Percentiles rank a stretch among this genome's conserved stretches.
phyloP scores from a whole-genome alignment of 495 filamentous ascomycete genomes.

The Copromyces sp. region DNA sequence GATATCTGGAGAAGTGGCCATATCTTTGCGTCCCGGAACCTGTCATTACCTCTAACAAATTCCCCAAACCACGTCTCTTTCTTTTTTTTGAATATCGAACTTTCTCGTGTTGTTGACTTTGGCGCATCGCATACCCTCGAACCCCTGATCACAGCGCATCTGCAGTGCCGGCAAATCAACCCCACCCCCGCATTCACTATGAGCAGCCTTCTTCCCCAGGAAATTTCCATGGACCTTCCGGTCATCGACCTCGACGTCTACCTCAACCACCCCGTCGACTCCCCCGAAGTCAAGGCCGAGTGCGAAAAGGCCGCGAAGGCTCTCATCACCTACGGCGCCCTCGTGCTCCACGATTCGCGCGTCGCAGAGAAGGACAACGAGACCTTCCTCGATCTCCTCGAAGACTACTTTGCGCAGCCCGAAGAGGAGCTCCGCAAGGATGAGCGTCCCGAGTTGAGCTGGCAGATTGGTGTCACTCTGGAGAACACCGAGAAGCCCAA shows the following conservation, averaged over 20 bases:
- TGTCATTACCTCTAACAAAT: background rate
- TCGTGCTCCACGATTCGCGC: constrained; percentile 42
- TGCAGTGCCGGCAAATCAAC: background rate
- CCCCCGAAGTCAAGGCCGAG: constrained; percentile 31
- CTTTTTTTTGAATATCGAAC: background rate
- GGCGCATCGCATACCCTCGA: background rate
- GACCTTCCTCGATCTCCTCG: constrained; percentile 40
- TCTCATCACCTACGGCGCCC: constrained; percentile 39
- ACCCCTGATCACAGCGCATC: background rate
- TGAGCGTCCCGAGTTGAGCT: constrained; percentile 39
- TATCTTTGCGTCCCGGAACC: background rate
- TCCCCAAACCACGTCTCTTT: background rate
- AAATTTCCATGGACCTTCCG: constrained; percentile 40
- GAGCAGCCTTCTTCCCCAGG: constrained; percentile 2
- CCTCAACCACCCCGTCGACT: constrained; percentile 23
- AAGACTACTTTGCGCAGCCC: constrained; percentile 45
- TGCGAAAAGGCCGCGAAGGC: constrained; percentile 34
- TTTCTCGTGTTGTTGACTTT: background rate
- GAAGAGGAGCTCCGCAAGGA: constrained; percentile 28
- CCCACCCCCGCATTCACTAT: background rate
- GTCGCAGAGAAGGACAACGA: constrained; percentile 38
- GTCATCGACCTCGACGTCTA: constrained; percentile 42
- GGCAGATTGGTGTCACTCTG: constrained; percentile 43
- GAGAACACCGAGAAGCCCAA: constrained; percentile 47
- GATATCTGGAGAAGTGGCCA: background rate